A percentile compares a stretch with the other conserved stretches of the same genome.
phyloP scores from a whole-genome alignment of 202 grass and related monocot species.

The Hordeum pubiflorum region DNA sequence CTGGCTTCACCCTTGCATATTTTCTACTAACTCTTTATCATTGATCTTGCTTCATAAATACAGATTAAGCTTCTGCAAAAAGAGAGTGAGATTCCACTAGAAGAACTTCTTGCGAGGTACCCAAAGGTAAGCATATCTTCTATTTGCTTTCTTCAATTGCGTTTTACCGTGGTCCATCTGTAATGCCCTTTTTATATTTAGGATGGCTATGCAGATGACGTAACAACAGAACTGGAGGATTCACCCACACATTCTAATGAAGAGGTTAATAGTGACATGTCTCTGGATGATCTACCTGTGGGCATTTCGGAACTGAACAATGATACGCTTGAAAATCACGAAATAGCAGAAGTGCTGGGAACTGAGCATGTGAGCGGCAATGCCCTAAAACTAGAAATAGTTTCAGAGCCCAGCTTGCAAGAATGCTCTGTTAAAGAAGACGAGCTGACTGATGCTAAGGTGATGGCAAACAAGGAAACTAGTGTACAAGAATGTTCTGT shows the following conservation, averaged over 20 bases:
- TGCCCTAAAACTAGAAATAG: conserved; percentile 18
- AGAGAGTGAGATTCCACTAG: conserved; percentile 84
- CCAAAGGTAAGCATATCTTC: conserved; percentile 53
- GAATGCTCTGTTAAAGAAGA: conserved; percentile 35
- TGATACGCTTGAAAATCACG: conserved; percentile 23
- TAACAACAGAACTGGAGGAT: conserved; percentile 44
- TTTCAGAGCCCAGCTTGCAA: conserved; percentile 17
- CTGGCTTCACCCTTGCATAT: background rate
- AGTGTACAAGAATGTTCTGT: conserved; percentile 24
- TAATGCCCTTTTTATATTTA: conserved; percentile 55
- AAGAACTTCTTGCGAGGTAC: conserved; percentile 87
- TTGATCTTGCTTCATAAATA: conserved; percentile 25
- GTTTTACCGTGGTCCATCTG: conserved; percentile 2
- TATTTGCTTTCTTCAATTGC: conserved; percentile 15
- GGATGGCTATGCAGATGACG: conserved; percentile 72
- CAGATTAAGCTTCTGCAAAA: conserved; percentile 92
- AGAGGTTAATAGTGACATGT: conserved; percentile 32
- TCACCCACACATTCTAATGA: conserved; percentile 37
- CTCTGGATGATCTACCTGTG: conserved; percentile 29
- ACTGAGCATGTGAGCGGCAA: conserved; percentile 4
- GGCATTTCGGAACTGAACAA: conserved; percentile 29
- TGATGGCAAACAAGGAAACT: conserved; percentile 19
- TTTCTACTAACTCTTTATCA: conserved; percentile 2
- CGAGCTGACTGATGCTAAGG: conserved; percentile 32
- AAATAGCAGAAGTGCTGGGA: conserved; percentile 16